Evolutionary conservation across 116 monocot species (phyloP).

Genomic region (Papilionanthe hybrid): DNA sequence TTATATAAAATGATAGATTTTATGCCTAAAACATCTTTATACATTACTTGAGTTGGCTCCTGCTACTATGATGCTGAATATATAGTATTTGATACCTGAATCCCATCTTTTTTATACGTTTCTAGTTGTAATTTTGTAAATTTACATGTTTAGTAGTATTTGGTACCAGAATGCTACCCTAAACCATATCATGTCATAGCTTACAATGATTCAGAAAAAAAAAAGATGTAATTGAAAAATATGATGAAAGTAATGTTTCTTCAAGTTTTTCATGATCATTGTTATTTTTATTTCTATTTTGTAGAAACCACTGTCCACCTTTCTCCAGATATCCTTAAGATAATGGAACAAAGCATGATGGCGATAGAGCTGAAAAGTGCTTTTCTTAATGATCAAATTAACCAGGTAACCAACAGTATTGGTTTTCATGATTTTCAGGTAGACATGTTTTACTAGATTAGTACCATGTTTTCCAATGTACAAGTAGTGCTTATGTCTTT

Average conservation of each 20-base stretch:
- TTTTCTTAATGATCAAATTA: constrained; percentile 53
- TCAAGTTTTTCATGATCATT: neutral
- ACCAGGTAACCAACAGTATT: constrained; percentile 43
- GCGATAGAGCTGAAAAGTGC: constrained; percentile 63
- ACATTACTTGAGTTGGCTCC: neutral
- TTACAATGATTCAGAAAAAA: neutral
- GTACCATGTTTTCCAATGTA: neutral
- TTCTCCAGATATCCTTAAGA: constrained; percentile 40
- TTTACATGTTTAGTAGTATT: neutral
- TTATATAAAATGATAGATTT: neutral
- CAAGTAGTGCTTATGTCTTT: neutral
- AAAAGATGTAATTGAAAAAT: neutral
- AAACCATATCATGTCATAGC: neutral
- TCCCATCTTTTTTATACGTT: neutral
- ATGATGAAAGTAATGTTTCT: neutral
- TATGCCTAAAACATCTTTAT: neutral
- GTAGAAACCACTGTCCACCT: constrained; percentile 30
- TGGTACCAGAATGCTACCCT: too few relatives aligned
- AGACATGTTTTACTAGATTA: neutral
- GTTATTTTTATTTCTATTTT: neutral
- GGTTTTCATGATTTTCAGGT: neutral
- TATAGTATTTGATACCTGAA: neutral
- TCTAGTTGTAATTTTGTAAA: neutral
- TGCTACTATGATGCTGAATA: neutral
- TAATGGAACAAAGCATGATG: constrained; percentile 79